Percentiles rank a stretch among this genome's conserved stretches.
Evolutionary conservation across 2,329 filamentous ascomycete genomes (phyloP).

Genomic region (Paecilomyces variotii): DNA sequence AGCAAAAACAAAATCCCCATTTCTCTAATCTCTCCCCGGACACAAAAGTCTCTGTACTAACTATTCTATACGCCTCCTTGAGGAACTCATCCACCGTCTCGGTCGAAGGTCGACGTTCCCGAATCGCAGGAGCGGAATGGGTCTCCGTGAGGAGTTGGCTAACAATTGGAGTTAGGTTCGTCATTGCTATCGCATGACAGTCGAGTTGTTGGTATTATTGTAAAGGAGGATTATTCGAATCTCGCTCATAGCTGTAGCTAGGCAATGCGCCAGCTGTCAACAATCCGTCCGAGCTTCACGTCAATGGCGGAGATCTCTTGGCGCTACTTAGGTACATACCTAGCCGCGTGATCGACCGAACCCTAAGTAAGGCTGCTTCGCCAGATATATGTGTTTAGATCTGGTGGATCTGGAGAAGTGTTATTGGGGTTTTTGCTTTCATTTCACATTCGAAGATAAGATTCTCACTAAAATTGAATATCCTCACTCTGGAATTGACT

Average conservation of each 20-base stretch:
- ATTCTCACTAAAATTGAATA: too few relatives aligned
- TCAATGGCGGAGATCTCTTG: constrained; percentile 2
- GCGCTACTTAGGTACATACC: neutral
- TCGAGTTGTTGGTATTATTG: neutral
- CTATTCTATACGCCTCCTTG: constrained; percentile 89
- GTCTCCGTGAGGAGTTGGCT: constrained; percentile 25
- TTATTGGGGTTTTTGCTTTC: too few relatives aligned
- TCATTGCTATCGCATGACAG: constrained; percentile 20
- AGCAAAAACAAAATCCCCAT: neutral
- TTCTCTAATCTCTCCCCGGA: neutral
- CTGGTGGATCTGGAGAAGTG: too few relatives aligned
- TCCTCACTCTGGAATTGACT: too few relatives aligned
- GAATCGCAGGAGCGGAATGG: constrained; percentile 28
- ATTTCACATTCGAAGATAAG: too few relatives aligned
- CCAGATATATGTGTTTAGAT: neutral
- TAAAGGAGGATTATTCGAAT: neutral
- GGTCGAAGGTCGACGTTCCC: constrained; percentile 18
- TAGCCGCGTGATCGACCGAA: constrained; percentile 1
- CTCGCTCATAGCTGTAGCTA: neutral
- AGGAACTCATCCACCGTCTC: constrained; percentile 70
- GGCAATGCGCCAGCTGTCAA: neutral
- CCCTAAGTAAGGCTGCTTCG: neutral
- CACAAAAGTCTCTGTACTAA: constrained; percentile 25
- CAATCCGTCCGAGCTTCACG: constrained; percentile 4
- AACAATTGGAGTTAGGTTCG: constrained; percentile 33